Base-by-base conservation (phyloP, 2,329 filamentous ascomycete genomes). In the Fusarium napiforme region DNA sequence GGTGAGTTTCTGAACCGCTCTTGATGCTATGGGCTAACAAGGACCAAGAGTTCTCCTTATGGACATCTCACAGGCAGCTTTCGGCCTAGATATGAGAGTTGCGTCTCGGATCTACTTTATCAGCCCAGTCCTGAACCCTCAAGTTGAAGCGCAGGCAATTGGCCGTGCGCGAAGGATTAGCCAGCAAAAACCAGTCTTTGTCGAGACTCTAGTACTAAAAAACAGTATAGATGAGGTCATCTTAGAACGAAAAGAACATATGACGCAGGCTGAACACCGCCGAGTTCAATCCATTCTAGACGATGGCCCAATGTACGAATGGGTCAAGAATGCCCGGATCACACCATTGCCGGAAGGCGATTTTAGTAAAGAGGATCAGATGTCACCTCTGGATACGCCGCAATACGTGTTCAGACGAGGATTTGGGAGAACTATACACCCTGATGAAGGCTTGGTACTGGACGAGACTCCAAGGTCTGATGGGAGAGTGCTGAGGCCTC, bases 71-170 rank as follows among this genome's bases (percentile, higher is more conserved):
- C 94, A 96, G 79, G 95, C 95, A 36, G 94, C 95, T 1, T 94
- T 95, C 69, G 96, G 96, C 0, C 86, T 98, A 0, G 95, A 98
- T 79, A 91, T 98, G 81, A 91, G 91, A 58, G 91, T 90, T 16
- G 95, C 95, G 3, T 96, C 93, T 9, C 87, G 96, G 5, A 92
- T 98, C 15, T 97, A 95, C 82, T 98, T 98, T 71, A 88, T 97
- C 62, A 96, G 93, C 72, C 95, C 96, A 0, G 93, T 97, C 18
- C 92, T 96, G 79, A 93, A 95, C 59, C 94, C 94, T 0, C 90
- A 93, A 72, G 88, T 97, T 2, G 93, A 97, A 80, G 94, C 93
- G 4, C 96, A 98, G 81, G 96, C 96, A 0, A 94, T 98, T 71
- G 97, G 97, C 68, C 91, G 96, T 78, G 94, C 93, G 0, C 93